Evolutionary conservation across 1,284 basidiomycete species (phyloP), one percentile per base, ranked within the genome.

Genomic region (Cutaneotrichosporon arboriforme): DNA sequence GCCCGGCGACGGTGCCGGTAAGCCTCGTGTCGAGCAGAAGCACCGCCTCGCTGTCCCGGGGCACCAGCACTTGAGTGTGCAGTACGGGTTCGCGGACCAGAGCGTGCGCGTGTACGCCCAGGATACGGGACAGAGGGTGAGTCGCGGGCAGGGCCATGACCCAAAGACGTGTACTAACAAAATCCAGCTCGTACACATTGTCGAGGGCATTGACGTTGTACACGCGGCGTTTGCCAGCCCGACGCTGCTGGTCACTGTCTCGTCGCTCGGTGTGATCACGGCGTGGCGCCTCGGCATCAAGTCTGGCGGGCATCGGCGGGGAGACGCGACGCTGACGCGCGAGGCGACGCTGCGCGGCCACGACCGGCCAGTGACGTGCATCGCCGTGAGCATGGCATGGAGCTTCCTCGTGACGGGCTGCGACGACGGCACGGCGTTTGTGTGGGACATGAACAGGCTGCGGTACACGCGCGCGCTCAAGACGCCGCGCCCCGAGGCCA

Each of bases 391-490:
- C 14, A 78, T 85, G 33, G 76, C 84, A 0, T 96, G 90, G 90
- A 88, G 87, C 2, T 67, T 93, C 18, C 81, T 85, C 14, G 82
- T 94, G 42, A 93, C 87, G 57, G 90, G 90, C 7, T 87, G 88
- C 7, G 80, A 82, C 61, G 90, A 96, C 63, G 86, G 88, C 1
- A 88, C 84, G 54, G 90, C 86, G 0, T 85, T 86, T 14, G 63
- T 96, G 8, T 97, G 93, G 93, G 93, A 97, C 69, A 79, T 90
- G 51, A 96, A 97, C 66, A 80, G 85, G 37, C 83, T 86, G 14
- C 76, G 83, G 1, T 91, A 91, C 61, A 82, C 86, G 13, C 77
- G 85, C 49, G 86, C 86, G 0, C 84, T 90, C 34, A 83, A 83
- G 80, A 85, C 90, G 52, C 59, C 59, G 1, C 81, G 79, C 10